Base-by-base conservation (phyloP, 2,329 filamentous ascomycete genomes). In the Exophiala viscosa region DNA sequence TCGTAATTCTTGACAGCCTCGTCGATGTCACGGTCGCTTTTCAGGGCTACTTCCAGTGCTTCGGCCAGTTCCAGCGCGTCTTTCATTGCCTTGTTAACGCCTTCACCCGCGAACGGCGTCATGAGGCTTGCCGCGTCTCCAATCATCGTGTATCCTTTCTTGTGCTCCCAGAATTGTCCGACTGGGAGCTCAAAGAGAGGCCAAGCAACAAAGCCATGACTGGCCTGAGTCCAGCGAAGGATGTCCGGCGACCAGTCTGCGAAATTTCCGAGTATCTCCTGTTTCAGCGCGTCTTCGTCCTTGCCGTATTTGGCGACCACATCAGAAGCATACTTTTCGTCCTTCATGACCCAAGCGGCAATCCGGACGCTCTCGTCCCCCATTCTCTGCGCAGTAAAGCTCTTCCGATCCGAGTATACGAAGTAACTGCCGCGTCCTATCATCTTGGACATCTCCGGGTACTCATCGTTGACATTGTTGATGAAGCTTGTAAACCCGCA, bases 111-210 rank as follows among this genome's bases (percentile, higher is more conserved):
- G 52, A 63, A 68, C 1, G 65, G 65, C 3, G 62, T 64, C 17
- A 62, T 57, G 14, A 66, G 50, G 52, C 67, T 66, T 4, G 65
- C 62, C 4, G 65, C 63, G 50, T 68, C 66, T 5, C 66, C 66
- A 11, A 67, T 48, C 11, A 68, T 39, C 3, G 62, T 62, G n/a
- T 65, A 61, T 1, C 65, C 64, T 10, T 50, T 55, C 31, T 57
- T 56, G 41, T 60, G 62, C 1, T 50, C 57, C 65, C 65, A 67
- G 5, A 48, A 10, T 46, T 56, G 28, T 57, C 54, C 49, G 60
- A 57, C 42, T 42, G 61, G 55, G 1, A 68, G 54, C 18, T 57
- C 63, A 35, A 63, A 64, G 13, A 67, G 57, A 23, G 60, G 52
- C 45, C 44, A 40, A 34, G 50, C 35, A 17, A 45, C 47, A 7